These are phyloP conservation scores for Monosporozyma siamensis DNA, from an alignment of 805 yeast genomes.

Conservation along the genomic window DNA sequence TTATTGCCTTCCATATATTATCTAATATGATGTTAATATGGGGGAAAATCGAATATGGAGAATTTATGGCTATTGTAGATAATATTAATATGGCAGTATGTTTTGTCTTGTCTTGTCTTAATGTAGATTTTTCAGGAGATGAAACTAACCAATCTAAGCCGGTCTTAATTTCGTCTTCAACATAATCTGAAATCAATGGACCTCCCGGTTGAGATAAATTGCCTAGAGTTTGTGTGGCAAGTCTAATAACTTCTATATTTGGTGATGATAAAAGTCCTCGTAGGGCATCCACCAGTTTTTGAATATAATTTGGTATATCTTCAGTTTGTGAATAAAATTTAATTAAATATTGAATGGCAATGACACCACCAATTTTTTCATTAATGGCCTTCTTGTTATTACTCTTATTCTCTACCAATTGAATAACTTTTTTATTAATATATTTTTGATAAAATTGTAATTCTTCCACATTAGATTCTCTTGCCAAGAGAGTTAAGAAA, in stretches of 20 bases:
- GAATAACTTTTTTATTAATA: conserved; percentile 74
- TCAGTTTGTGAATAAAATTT: conserved; percentile 71
- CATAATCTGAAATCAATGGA: conserved; percentile 78
- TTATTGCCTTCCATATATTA: conserved; percentile 72
- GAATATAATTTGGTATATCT: conserved; percentile 73
- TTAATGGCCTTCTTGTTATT: conserved; percentile 33
- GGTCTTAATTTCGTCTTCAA: conserved; percentile 76
- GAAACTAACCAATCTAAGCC: conserved; percentile 81
- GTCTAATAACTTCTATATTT: conserved; percentile 69
- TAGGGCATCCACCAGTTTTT: conserved; percentile 73
- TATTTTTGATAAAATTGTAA: conserved; percentile 68
- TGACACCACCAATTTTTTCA: conserved; percentile 75
- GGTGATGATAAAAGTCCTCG: conserved; percentile 65
- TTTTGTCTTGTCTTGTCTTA: conserved; percentile 64
- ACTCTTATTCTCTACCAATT: conserved; percentile 42
- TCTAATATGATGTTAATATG: conserved; percentile 68
- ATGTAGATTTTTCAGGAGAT: conserved; percentile 15
- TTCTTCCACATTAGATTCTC: conserved; percentile 72
- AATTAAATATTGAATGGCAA: conserved; percentile 78
- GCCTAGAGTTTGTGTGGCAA: conserved; percentile 78
- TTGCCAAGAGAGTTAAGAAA: conserved; percentile 57
- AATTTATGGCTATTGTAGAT: conserved; percentile 67
- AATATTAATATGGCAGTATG: conserved; percentile 83
- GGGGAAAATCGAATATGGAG: conserved; percentile 69
- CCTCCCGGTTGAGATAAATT: conserved; percentile 80